Evolutionary conservation across 2,329 filamentous ascomycete species (phyloP), one percentile per base, ranked within the genome.

Genomic region (Hypocreales sp.): DNA sequence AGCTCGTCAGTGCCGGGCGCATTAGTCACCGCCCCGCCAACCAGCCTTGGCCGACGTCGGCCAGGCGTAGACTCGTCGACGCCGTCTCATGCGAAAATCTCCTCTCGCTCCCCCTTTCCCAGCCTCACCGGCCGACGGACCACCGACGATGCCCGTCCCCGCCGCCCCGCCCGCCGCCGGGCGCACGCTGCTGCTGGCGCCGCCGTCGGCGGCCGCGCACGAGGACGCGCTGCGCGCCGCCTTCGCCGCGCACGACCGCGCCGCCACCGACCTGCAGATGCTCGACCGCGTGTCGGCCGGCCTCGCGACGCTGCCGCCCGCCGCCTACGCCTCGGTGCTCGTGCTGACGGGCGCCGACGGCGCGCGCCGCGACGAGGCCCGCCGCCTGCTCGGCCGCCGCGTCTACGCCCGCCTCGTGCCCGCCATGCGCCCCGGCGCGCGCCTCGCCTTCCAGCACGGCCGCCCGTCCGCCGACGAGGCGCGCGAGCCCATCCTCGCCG

Each of bases 221-320:
- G 81, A 86, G 40, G 76, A 82, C 39, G 73, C 73, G 42, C 66
- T 95, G 38, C 68, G 72, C 37, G 59, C 61, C 39, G 63, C 90
- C 35, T 70, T 92, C 44, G 63, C 72, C 32, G 61, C 72, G 31
- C 74, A 82, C 58, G 74, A 90, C 51, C 77, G 83, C 46, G 59
- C 66, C 36, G 61, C 67, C 24, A 87, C 84, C 35, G 90, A 98
- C 48, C 65, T 98, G 28, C 90, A 95, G 54, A 98, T 98, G 90
- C 79, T 98, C 35, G 90, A 98, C 58, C 82, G 90, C 27, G 69
- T 98, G 22, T 73, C 80, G 2, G 70, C 80, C 20, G 83, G 83
- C 35, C 64, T 93, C 20, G 81, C 90, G 31, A 61, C 73, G 7
- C 72, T 98, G 0, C 79, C 86, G 2, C 41, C 68, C 29, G 60